Evolutionary conservation across 2,329 filamentous ascomycete species (phyloP).

Genomic region (Kalaharituber pfeilii): DNA sequence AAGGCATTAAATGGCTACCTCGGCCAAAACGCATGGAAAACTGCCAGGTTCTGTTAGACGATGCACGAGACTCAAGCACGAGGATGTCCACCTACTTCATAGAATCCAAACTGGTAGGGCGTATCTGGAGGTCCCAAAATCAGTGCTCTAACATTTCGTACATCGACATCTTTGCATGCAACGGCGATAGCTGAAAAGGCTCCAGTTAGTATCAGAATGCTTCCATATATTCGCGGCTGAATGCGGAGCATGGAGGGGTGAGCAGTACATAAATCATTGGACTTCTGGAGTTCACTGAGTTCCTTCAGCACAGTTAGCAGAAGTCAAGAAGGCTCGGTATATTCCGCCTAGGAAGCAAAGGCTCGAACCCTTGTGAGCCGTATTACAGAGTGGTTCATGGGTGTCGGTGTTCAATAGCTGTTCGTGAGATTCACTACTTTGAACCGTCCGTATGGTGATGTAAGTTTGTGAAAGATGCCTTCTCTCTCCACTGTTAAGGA

Average conservation of each 20-base stretch:
- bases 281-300: conserved; percentile 67
- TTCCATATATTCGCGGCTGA: conserved; percentile 1
- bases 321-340: conserved; percentile 24
- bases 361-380: conserved; percentile 78
- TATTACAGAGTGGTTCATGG: conserved; percentile 60
- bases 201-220: conserved; percentile 15
- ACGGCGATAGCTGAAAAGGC: conserved; percentile 54
- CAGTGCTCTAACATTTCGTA: conserved; percentile 69
- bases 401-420: too few relatives aligned
- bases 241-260: neutral
- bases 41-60: conserved; percentile 28
- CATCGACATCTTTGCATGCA: conserved; percentile 70
- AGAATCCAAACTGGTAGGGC: conserved; percentile 94
- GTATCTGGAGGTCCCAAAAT: conserved; percentile 88
- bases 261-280: conserved; percentile 59
- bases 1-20: conserved; percentile 39
- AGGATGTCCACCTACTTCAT: conserved; percentile 50
- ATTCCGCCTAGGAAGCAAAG: too few relatives aligned
- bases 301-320: conserved; percentile 40
- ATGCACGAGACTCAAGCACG: neutral
- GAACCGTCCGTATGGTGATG: too few relatives aligned
- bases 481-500: too few relatives aligned
- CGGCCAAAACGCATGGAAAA: conserved; percentile 61
- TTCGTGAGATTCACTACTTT: too few relatives aligned
- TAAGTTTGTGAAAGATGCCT: too few relatives aligned